Percentiles rank a stretch among this genome's conserved stretches.
These are phyloP conservation scores for Leishmania guyanensis DNA, from an alignment of 208 protist genomes.

Conservation along the genomic window DNA sequence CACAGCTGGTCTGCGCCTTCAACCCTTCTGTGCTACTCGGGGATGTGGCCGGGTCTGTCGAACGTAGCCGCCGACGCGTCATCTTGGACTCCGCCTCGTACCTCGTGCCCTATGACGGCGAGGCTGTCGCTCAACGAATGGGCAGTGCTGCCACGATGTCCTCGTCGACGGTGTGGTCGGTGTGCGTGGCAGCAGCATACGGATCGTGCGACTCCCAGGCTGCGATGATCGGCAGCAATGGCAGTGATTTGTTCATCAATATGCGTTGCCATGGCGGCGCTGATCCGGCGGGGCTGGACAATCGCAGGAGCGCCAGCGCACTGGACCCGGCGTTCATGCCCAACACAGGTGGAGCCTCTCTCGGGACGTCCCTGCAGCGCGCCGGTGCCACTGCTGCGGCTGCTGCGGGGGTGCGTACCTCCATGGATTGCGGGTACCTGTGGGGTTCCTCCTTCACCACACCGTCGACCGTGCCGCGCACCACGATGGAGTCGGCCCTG, in stretches of 20 bases:
- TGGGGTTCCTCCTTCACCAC: constrained; percentile 37
- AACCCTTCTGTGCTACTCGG: constrained; percentile 23
- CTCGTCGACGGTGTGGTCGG: constrained; percentile 13
- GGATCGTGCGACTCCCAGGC: neutral
- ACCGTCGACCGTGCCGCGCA: constrained; percentile 3
- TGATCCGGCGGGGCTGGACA: neutral
- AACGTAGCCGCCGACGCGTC: constrained; percentile 19
- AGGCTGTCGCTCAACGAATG: neutral
- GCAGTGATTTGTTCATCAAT: neutral
- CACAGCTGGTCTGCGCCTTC: constrained; percentile 13
- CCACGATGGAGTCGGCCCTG: constrained; percentile 26
- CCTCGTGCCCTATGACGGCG: constrained; percentile 30
- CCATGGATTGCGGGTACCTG: constrained; percentile 35
- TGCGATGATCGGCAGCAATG: neutral
- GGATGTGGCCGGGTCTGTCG: constrained; percentile 6
- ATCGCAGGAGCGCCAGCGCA: neutral
- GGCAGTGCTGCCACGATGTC: neutral
- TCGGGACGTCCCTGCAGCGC: neutral
- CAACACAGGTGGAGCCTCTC: constrained; percentile 1
- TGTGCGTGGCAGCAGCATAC: constrained; percentile 32
- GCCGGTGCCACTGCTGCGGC: constrained; percentile 8
- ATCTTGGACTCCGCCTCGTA: constrained; percentile 17
- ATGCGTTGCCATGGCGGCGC: neutral
- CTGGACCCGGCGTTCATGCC: neutral
- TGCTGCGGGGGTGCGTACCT: constrained; percentile 7